A percentile compares a stretch with the other conserved stretches of the same genome.
Evolutionary conservation across 2,329 filamentous ascomycete genomes (phyloP).

Genomic region (Pestalotiopsis sp.): DNA sequence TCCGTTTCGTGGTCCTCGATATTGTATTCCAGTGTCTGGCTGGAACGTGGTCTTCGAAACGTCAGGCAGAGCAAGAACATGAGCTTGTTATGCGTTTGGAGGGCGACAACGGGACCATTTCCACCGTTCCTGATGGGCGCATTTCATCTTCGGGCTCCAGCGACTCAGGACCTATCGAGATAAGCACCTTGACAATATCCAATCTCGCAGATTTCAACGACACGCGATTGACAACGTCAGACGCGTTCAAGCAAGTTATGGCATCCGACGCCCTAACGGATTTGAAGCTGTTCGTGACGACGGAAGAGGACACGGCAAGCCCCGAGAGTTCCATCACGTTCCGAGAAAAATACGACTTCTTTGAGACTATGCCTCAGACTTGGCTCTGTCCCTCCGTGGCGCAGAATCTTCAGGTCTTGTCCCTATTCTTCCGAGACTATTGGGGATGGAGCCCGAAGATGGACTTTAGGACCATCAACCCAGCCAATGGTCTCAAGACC

Average conservation of each 20-base stretch:
- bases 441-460: conserved; percentile 44
- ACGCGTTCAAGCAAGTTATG: conserved; percentile 12
- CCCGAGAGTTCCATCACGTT: not conserved
- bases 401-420: conserved; percentile 36
- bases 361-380: conserved; percentile 18
- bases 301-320: not conserved
- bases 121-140: not conserved
- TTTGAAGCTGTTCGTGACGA: conserved; percentile 15
- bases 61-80: not conserved
- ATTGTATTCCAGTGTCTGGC: conserved; percentile 13
- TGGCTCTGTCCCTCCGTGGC: conserved; percentile 26
- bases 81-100: not conserved
- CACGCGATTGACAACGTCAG: conserved; percentile 8
- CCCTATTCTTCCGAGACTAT: conserved; percentile 37
- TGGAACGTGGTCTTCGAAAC: conserved; percentile 10
- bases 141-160: not conserved
- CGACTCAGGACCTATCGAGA: conserved; percentile 3
- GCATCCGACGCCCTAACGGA: not conserved
- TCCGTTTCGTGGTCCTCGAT: not conserved
- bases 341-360: conserved; percentile 23
- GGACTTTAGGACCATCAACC: conserved; percentile 32
- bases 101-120: not conserved
- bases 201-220: conserved; percentile 15
- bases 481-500: conserved; percentile 27
- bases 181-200: conserved; percentile 15